These are phyloP conservation scores for Cephalotrichum gorgonifer DNA, from an alignment of 2,329 filamentous ascomycete species.

Conservation along the genomic window DNA sequence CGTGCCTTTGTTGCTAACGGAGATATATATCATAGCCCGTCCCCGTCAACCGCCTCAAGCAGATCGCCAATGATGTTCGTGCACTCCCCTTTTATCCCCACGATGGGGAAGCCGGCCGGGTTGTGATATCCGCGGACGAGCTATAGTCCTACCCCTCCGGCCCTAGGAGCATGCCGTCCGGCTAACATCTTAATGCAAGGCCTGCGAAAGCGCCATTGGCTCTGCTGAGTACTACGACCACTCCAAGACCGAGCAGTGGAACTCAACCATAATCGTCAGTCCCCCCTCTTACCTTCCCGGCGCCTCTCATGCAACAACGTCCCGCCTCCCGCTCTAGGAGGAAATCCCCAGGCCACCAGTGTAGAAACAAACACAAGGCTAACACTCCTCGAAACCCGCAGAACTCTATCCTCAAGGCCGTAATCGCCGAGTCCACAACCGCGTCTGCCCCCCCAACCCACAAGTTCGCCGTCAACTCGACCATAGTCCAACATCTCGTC, in stretches of 20 bases:
- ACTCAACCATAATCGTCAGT: conserved; percentile 82
- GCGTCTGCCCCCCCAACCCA: conserved; percentile 51
- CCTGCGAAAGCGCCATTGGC: conserved; percentile 70
- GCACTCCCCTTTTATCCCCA: conserved; percentile 2
- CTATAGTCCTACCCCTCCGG: not conserved
- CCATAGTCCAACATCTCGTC: conserved; percentile 88
- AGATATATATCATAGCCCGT: conserved; percentile 51
- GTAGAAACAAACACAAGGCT: not conserved
- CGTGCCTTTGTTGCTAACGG: not conserved
- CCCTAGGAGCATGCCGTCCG: not conserved
- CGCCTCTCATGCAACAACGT: not conserved
- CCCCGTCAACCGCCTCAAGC: conserved; percentile 64
- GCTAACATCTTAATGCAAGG: conserved; percentile 41
- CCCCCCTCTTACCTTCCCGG: not conserved
- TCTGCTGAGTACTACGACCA: conserved; percentile 77
- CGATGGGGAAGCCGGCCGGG: not conserved
- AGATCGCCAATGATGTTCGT: conserved; percentile 75
- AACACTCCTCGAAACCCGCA: conserved; percentile 19
- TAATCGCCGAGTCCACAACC: conserved; percentile 65
- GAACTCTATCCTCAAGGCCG: conserved; percentile 66
- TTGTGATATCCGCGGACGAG: not conserved
- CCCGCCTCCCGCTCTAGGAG: not conserved
- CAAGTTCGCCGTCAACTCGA: conserved; percentile 97
- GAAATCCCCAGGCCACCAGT: not conserved
- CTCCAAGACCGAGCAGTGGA: conserved; percentile 76